Conservation (phyloP, 2,329 filamentous ascomycete species). For the Nemania sp. region DNA sequence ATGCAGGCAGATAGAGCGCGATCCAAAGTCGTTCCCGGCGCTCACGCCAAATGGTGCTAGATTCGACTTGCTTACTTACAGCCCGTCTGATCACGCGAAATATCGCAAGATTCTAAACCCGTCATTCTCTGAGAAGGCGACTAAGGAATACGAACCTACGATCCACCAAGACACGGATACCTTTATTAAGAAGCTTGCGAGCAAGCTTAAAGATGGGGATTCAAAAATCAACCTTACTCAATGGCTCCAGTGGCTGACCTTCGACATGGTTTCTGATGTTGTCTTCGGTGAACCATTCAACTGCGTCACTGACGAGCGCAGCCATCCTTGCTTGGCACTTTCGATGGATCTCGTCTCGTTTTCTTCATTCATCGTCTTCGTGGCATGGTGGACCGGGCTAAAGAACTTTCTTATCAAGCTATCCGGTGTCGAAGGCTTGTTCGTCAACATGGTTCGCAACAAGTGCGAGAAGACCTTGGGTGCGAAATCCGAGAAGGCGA, state of each 20-base stretch:
- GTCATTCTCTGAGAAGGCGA: constrained; percentile 40
- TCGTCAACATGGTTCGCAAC: constrained; percentile 24
- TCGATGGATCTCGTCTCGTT: constrained; percentile 26
- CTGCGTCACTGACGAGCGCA: constrained; percentile 13
- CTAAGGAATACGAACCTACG: constrained; percentile 43
- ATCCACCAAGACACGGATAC: constrained; percentile 42
- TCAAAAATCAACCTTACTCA: constrained; percentile 38
- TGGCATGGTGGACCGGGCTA: constrained; percentile 21
- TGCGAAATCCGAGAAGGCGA: constrained; percentile 22
- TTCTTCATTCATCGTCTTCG: constrained; percentile 27
- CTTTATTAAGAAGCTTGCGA: constrained; percentile 38
- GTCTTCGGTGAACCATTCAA: constrained; percentile 21
- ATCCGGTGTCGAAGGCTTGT: constrained; percentile 20
- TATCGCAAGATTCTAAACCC: constrained; percentile 41
- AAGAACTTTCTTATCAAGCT: constrained; percentile 22
- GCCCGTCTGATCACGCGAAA: constrained; percentile 36
- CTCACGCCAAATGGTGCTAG: constrained; percentile 26
- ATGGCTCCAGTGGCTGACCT: constrained; percentile 44
- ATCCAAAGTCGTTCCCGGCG: constrained; percentile 24
- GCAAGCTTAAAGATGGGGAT: constrained; percentile 25
- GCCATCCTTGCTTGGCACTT: constrained; percentile 24
- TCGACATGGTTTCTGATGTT: constrained; percentile 44
- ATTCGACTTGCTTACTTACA: constrained; percentile 23
- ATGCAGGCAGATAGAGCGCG: constrained; percentile 27
- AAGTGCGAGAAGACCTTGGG: constrained; percentile 16